Conservation (phyloP, 805 yeast genomes). For the Isabelozyma pseudorhagii region DNA sequence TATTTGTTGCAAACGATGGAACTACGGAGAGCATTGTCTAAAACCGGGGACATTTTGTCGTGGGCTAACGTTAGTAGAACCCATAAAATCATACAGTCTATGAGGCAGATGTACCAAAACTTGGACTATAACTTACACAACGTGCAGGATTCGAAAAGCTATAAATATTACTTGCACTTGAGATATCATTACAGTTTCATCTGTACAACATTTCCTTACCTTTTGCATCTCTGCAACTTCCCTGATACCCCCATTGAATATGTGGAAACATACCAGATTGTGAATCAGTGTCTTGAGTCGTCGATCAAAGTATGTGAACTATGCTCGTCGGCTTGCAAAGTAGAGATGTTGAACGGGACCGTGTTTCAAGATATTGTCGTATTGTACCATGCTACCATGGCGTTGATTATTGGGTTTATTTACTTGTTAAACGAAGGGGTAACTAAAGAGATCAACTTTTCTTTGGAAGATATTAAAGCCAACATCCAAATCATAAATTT, state of each 20-base stretch:
- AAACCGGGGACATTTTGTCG: background rate
- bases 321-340: conserved; percentile 27
- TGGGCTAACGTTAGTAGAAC: background rate
- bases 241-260: background rate
- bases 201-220: conserved; percentile 1
- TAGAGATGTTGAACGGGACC: conserved; percentile 43
- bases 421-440: conserved; percentile 11
- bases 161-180: background rate
- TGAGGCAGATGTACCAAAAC: background rate
- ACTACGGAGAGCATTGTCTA: background rate
- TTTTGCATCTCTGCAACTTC: background rate
- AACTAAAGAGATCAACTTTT: background rate
- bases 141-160: background rate
- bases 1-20: background rate
- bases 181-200: conserved; percentile 1
- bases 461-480: background rate
- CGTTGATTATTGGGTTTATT: conserved; percentile 39
- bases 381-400: conserved; percentile 42
- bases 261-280: background rate
- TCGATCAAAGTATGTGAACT: conserved; percentile 38
- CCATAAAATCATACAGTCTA: background rate
- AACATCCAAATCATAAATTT: no score
- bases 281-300: conserved; percentile 28
- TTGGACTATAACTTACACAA: background rate
- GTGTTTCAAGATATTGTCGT: conserved; percentile 42